phyloP scores from a whole-genome alignment of 148 eudicot genomes.

The Beta vulgaris region DNA sequence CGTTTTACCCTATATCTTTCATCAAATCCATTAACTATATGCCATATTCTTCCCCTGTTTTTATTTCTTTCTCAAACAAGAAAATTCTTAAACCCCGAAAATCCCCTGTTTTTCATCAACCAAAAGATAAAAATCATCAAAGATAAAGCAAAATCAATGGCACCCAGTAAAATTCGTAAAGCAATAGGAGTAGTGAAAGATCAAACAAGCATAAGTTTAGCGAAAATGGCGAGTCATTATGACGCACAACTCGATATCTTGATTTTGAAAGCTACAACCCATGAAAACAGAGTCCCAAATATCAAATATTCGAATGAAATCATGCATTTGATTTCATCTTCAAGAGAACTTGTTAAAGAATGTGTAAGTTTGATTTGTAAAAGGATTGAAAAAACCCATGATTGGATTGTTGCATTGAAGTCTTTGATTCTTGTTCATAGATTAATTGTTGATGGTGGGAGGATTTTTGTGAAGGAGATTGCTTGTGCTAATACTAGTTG shows the following conservation, averaged over 20 bases:
- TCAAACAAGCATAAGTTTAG: slow-evolving; percentile 50
- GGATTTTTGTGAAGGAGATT: slow-evolving; percentile 37
- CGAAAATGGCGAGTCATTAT: slow-evolving; percentile 45
- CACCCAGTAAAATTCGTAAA: slow-evolving; percentile 32
- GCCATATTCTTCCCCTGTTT: too few relatives aligned
- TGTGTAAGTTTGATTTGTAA: slow-evolving; percentile 35
- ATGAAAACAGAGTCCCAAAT: slow-evolving; percentile 39
- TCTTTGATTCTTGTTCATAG: slow-evolving; percentile 49
- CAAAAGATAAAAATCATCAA: background rate
- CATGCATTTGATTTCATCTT: slow-evolving; percentile 26
- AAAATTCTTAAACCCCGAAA: background rate
- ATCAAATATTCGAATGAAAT: slow-evolving; percentile 40
- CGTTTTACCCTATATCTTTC: too few relatives aligned
- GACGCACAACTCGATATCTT: slow-evolving; percentile 50
- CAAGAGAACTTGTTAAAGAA: slow-evolving; percentile 35
- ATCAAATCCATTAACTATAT: too few relatives aligned
- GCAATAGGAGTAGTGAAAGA: slow-evolving; percentile 50
- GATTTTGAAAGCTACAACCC: slow-evolving; percentile 57
- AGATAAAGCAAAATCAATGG: slow-evolving; percentile 15
- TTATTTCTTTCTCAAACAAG: background rate
- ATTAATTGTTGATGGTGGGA: slow-evolving; percentile 40
- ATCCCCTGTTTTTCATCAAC: slow-evolving; percentile 5
- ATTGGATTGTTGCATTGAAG: slow-evolving; percentile 65
- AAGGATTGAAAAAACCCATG: slow-evolving; percentile 41
- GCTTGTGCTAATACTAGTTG: slow-evolving; percentile 27